Conservation (phyloP, 1,284 basidiomycete species). For the Wallemia mellicola region DNA sequence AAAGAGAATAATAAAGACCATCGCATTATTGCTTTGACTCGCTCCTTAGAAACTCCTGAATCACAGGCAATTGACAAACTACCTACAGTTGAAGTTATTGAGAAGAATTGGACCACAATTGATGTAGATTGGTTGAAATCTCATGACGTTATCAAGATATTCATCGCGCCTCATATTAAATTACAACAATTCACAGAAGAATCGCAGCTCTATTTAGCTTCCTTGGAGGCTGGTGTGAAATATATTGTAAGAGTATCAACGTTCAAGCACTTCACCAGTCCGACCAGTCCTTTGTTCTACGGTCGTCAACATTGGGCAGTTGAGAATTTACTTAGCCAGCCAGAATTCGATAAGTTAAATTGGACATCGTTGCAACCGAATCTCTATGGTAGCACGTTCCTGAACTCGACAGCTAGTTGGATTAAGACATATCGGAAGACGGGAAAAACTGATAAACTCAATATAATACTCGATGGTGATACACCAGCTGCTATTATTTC, state of each 20-base stretch:
- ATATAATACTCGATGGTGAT: constrained; percentile 2
- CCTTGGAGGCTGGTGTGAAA: constrained; percentile 6
- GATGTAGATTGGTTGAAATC: constrained; percentile 5
- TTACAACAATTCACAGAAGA: constrained; percentile 7
- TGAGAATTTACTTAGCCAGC: constrained; percentile 5
- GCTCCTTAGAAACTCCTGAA: not conserved
- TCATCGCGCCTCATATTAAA: constrained; percentile 6
- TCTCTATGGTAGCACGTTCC: constrained; percentile 2
- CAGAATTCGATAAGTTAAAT: constrained; percentile 4
- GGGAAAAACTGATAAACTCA: constrained; percentile 1
- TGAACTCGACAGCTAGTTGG: not conserved
- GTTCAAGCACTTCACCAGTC: constrained; percentile 2
- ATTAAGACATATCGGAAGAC: constrained; percentile 3
- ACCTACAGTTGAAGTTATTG: constrained; percentile 2
- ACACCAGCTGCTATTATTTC: constrained; percentile 3
- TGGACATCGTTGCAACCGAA: constrained; percentile 7
- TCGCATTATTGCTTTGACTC: constrained; percentile 6
- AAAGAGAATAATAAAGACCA: constrained; percentile 2
- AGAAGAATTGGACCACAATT: constrained; percentile 4
- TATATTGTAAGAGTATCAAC: constrained; percentile 8
- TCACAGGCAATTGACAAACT: constrained; percentile 5
- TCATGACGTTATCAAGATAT: constrained; percentile 5
- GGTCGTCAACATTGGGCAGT: constrained; percentile 8
- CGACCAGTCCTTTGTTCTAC: constrained; percentile 5
- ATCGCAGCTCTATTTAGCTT: constrained; percentile 4